A percentile compares a stretch with the other conserved stretches of the same genome.
Evolutionary conservation across 2,329 filamentous ascomycete species (phyloP).

Genomic region (Mycosphaerella sp.): DNA sequence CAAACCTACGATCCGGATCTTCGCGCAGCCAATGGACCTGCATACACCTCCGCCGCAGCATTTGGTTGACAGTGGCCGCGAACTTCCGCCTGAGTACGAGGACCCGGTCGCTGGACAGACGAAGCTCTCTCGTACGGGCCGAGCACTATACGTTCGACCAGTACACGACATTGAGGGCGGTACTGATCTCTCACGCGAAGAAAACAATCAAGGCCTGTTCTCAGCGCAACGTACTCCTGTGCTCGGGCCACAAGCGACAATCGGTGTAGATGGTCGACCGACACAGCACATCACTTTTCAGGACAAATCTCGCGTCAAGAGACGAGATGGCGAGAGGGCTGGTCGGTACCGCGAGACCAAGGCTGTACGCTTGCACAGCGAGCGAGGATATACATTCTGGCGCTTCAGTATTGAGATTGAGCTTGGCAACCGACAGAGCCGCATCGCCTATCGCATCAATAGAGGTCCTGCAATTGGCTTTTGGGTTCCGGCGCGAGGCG

Average conservation of each 20-base stretch:
- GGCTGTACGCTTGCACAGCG: slow-evolving; percentile 74
- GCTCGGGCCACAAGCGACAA: slow-evolving; percentile 25
- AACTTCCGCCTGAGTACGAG: slow-evolving; percentile 71
- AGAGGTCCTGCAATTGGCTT: slow-evolving; percentile 81
- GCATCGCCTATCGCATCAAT: slow-evolving; percentile 94
- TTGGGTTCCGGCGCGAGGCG: slow-evolving; percentile 79
- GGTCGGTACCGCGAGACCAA: slow-evolving; percentile 62
- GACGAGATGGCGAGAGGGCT: slow-evolving; percentile 69
- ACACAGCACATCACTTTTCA: slow-evolving; percentile 35
- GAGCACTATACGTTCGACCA: slow-evolving; percentile 80
- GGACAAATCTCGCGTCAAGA: slow-evolving; percentile 43
- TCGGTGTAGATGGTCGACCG: slow-evolving; percentile 21
- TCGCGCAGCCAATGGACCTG: slow-evolving; percentile 77
- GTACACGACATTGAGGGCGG: slow-evolving; percentile 78
- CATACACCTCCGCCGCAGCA: slow-evolving; percentile 72
- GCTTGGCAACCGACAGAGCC: slow-evolving; percentile 66
- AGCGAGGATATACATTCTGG: slow-evolving; percentile 91
- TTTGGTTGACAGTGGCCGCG: slow-evolving; percentile 50
- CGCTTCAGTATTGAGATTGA: slow-evolving; percentile 93
- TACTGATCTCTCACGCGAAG: slow-evolving; percentile 69
- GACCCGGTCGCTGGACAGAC: slow-evolving; percentile 84
- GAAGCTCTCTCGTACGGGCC: slow-evolving; percentile 76
- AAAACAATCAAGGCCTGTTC: slow-evolving; percentile 77
- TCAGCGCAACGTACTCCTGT: slow-evolving; percentile 45
- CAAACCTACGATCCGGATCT: slow-evolving; percentile 71